phyloP scores from a whole-genome alignment of 495 filamentous ascomycete species.

The Parathielavia hyrcaniae region DNA sequence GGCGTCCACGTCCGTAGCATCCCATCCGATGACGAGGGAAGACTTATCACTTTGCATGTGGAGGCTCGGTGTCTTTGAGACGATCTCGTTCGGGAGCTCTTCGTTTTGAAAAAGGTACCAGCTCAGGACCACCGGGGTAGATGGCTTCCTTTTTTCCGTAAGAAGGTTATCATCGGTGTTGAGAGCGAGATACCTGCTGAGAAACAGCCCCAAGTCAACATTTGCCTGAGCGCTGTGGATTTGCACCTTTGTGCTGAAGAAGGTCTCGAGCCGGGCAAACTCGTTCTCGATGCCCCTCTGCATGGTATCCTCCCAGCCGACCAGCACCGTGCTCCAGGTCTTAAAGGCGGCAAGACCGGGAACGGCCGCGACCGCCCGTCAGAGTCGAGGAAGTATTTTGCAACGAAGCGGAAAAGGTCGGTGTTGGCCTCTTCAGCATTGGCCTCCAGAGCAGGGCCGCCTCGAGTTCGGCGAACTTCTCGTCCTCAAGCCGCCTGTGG shows the following conservation, averaged over 20 bases:
- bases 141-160: neutral
- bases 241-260: neutral
- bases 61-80: neutral
- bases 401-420: slow-evolving; percentile 19
- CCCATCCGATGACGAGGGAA: neutral
- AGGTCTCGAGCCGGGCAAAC: slow-evolving; percentile 8
- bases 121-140: slow-evolving; percentile 5
- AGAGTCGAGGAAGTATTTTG: slow-evolving; percentile 25
- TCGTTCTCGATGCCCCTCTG: slow-evolving; percentile 8
- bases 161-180: neutral
- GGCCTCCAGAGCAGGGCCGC: too few species aligned
- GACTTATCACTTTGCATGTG: neutral
- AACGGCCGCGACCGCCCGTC: too few species aligned
- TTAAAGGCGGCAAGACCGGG: too few species aligned
- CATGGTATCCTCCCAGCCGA: slow-evolving; percentile 16
- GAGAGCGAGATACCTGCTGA: slow-evolving; percentile 14
- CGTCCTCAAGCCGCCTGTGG: neutral
- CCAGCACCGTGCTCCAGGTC: neutral
- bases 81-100: neutral
- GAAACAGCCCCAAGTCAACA: slow-evolving; percentile 11
- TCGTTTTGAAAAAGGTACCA: neutral
- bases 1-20: neutral
- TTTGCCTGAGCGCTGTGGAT: slow-evolving; percentile 8
- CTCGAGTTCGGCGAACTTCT: neutral
- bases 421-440: slow-evolving; percentile 10